These are phyloP conservation scores for Skeletonema tropicum DNA, from an alignment of 108 stramenopile genomes.

Conservation along the genomic window DNA sequence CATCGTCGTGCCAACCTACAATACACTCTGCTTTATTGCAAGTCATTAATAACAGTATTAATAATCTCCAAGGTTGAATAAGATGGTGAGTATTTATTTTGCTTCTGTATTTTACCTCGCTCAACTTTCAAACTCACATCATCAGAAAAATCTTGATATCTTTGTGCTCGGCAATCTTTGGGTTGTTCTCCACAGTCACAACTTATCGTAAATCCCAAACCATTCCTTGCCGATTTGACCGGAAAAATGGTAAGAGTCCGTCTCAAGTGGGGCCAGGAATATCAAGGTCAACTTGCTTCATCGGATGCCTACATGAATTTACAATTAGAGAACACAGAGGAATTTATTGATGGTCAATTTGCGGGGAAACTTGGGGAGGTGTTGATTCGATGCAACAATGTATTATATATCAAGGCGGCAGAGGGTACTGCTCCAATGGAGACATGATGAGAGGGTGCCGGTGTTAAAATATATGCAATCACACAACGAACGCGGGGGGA, in stretches of 20 bases:
- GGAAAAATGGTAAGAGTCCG: slow-evolving; percentile 94
- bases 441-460: background rate
- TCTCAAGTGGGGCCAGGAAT: slow-evolving; percentile 99
- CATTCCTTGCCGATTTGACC: slow-evolving; percentile 93
- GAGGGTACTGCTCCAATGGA: slow-evolving; percentile 26
- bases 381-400: slow-evolving; percentile 98
- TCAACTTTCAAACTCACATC: too few species aligned
- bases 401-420: slow-evolving; percentile 92
- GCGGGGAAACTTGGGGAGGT: slow-evolving; percentile 97
- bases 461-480: background rate
- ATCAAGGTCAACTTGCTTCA: slow-evolving; percentile 90
- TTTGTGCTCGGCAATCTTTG: background rate
- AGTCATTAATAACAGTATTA: too few species aligned
- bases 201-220: slow-evolving; percentile 98
- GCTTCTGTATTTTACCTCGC: too few species aligned
- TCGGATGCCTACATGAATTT: slow-evolving; percentile 99
- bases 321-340: slow-evolving; percentile 89
- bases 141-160: too few species aligned
- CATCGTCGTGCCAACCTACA: too few species aligned
- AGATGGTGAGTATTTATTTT: too few species aligned
- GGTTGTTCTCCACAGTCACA: slow-evolving; percentile 46
- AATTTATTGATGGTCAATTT: slow-evolving; percentile 94
- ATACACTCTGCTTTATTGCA: too few species aligned
- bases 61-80: too few species aligned
- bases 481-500: too few species aligned